phyloP scores from a whole-genome alignment of 2,329 filamentous ascomycete genomes.

The Cylindrodendrum hubeiense region DNA sequence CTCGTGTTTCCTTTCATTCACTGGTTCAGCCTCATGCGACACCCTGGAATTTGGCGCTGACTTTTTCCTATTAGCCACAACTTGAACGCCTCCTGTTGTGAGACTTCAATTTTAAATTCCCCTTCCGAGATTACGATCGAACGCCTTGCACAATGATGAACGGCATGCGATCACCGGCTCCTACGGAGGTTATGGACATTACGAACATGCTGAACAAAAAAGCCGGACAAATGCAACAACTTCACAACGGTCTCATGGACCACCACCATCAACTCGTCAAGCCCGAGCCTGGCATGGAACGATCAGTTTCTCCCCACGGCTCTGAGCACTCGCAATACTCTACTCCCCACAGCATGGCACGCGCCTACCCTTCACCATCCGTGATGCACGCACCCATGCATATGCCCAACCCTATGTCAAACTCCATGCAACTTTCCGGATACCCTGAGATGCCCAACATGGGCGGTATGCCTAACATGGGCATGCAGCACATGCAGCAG shows the following conservation, averaged over 20 bases:
- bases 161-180: constrained; percentile 58
- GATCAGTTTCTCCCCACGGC: constrained; percentile 69
- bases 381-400: constrained; percentile 64
- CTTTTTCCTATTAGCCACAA: constrained; percentile 35
- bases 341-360: constrained; percentile 59
- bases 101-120: constrained; percentile 39
- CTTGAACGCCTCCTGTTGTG: constrained; percentile 42
- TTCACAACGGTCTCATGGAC: constrained; percentile 48
- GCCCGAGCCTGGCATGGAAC: constrained; percentile 59
- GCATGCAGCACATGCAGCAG: constrained; percentile 52
- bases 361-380: constrained; percentile 66
- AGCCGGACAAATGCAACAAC: constrained; percentile 53
- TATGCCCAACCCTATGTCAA: constrained; percentile 57
- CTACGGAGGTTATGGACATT: constrained; percentile 65
- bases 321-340: constrained; percentile 71
- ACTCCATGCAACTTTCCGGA: constrained; percentile 57
- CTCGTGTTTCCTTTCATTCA: constrained; percentile 1
- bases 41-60: constrained; percentile 31
- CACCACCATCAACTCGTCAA: constrained; percentile 52
- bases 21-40: constrained; percentile 9
- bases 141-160: constrained; percentile 45
- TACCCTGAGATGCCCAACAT: constrained; percentile 59
- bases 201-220: constrained; percentile 66
- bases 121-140: constrained; percentile 35
- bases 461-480: constrained; percentile 52